A percentile compares a stretch with the other conserved stretches of the same genome.
Evolutionary conservation across 192 early-diverging fungal genomes (phyloP).

Genomic region (Podila verticillata): DNA sequence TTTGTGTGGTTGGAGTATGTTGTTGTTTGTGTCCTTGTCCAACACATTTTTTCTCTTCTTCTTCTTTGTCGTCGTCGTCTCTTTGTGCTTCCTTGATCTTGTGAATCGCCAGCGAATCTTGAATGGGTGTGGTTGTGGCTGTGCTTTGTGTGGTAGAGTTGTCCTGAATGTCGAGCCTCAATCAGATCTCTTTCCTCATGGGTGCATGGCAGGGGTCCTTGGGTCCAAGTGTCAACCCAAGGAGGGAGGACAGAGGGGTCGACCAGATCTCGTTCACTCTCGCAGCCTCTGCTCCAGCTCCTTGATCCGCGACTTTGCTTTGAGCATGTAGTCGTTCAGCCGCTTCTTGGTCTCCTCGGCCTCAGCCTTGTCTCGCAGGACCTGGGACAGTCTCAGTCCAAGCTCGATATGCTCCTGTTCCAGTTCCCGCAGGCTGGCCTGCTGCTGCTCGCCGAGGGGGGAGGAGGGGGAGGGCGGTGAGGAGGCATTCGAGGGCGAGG

Average conservation of each 20-base stretch:
- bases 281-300: conserved; percentile 35
- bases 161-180: no score
- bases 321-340: conserved; percentile 35
- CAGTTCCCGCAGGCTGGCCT: conserved; percentile 11
- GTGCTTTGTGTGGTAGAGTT: no score
- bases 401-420: conserved; percentile 43
- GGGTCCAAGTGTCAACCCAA: no score
- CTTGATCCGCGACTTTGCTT: conserved; percentile 47
- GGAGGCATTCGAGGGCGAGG: conserved; percentile 27
- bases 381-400: conserved; percentile 33
- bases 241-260: no score
- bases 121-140: background rate
- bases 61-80: background rate
- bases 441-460: conserved; percentile 4
- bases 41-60: background rate
- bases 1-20: background rate
- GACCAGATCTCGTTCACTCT: conserved; percentile 18
- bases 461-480: conserved; percentile 44
- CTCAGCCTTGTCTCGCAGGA: conserved; percentile 44
- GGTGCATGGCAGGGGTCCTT: no score
- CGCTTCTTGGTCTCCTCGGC: conserved; percentile 49
- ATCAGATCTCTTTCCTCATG: no score
- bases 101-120: background rate
- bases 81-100: background rate
- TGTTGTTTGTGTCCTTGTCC: background rate